These are phyloP conservation scores for Didymella keratinophila DNA, from an alignment of 2,329 filamentous ascomycete genomes.

Conservation along the genomic window DNA sequence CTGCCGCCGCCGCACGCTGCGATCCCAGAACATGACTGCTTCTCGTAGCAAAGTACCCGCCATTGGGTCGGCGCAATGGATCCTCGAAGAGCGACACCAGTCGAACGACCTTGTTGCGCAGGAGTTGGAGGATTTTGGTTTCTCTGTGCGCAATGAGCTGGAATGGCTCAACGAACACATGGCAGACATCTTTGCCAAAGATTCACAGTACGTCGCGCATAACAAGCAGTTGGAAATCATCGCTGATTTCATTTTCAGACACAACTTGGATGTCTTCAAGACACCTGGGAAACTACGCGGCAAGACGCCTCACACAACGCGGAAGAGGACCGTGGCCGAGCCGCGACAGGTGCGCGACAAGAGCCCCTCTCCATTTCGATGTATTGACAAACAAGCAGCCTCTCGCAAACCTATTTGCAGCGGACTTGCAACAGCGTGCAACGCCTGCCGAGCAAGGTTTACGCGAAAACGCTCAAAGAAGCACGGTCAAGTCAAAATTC, in stretches of 20 bases:
- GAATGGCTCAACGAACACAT: slow-evolving; percentile 99
- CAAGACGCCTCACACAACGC: slow-evolving; percentile 77
- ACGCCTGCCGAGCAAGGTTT: slow-evolving; percentile 60
- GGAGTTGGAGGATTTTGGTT: slow-evolving; percentile 92
- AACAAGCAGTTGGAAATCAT: slow-evolving; percentile 4
- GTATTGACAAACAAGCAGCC: slow-evolving; percentile 49
- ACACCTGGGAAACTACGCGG: slow-evolving; percentile 84
- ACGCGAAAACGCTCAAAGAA: slow-evolving; percentile 59
- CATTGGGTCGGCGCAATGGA: slow-evolving; percentile 85
- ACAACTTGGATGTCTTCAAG: slow-evolving; percentile 95
- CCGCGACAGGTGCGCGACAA: slow-evolving; percentile 69
- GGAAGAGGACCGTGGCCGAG: slow-evolving; percentile 65
- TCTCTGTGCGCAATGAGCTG: slow-evolving; percentile 89
- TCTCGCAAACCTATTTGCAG: slow-evolving; percentile 58
- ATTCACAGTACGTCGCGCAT: slow-evolving; percentile 74
- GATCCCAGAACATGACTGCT: slow-evolving; percentile 40
- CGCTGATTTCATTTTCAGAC: slow-evolving; percentile 63
- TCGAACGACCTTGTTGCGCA: slow-evolving; percentile 77
- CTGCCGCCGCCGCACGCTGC: slow-evolving; percentile 10
- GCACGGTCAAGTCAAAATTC: slow-evolving; percentile 67
- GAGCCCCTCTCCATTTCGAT: slow-evolving; percentile 53
- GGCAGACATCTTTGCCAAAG: slow-evolving; percentile 87
- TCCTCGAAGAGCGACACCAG: slow-evolving; percentile 82
- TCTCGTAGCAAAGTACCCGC: slow-evolving; percentile 54
- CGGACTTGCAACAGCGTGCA: slow-evolving; percentile 57